Evolutionary conservation across 257 asterid species (phyloP).

Genomic region (Nyctanthes arbortristis): DNA sequence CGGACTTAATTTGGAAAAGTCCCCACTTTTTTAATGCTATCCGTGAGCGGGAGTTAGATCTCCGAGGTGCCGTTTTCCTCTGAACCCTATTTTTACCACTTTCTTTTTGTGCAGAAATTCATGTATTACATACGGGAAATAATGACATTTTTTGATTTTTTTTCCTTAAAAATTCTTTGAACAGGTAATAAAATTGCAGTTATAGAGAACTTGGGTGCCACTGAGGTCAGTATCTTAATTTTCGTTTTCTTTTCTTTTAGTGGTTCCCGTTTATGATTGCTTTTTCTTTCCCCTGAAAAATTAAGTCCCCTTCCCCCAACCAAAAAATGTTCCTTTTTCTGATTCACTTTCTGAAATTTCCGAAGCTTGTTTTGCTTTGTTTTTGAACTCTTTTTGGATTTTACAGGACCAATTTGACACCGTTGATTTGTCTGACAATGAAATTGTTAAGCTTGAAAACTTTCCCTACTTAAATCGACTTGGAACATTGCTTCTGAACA

Average conservation of each 20-base stretch:
- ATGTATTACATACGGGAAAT: not conserved
- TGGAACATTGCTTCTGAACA: not conserved
- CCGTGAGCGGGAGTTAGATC: constrained; percentile 93
- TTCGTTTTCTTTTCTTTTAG: not conserved
- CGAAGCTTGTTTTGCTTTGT: no score
- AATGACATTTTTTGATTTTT: not conserved
- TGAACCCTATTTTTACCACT: constrained; percentile 37
- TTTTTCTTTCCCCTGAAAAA: not conserved
- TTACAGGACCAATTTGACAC: constrained; percentile 16
- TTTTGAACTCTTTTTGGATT: not conserved
- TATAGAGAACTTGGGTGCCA: constrained; percentile 94
- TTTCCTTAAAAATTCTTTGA: constrained; percentile 9
- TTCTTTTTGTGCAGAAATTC: not conserved
- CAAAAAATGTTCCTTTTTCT: no score
- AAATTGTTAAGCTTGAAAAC: constrained; percentile 42
- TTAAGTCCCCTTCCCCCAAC: not conserved
- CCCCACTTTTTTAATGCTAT: constrained; percentile 96
- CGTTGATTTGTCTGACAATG: constrained; percentile 68
- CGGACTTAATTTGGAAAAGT: constrained; percentile 89
- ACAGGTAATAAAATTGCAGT: constrained; percentile 90
- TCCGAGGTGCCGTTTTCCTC: constrained; percentile 60
- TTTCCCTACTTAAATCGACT: constrained; percentile 9
- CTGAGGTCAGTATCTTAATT: constrained; percentile 69
- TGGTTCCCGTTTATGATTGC: not conserved
- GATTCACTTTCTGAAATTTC: no score